Base-by-base conservation (phyloP, 768 basidiomycete genomes). In the Suillus occidentalis region DNA sequence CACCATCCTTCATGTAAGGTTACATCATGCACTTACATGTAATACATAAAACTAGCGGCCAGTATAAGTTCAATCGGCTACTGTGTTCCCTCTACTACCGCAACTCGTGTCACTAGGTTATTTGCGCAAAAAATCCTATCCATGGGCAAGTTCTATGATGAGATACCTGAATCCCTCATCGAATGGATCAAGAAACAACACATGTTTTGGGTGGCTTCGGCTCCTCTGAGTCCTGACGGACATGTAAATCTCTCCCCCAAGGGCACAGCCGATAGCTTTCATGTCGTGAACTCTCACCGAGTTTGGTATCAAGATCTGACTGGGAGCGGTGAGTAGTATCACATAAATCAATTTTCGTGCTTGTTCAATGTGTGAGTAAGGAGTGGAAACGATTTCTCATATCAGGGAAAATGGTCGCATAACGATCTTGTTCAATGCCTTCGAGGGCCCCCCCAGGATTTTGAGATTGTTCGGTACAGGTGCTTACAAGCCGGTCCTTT, bases 271-370 rank as follows among this genome's bases (percentile, higher is more conserved):
- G 85, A 85, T 39, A 85, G 84, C 9, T 89, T 92, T 70, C 87
- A 87, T 67, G 72, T 90, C 60, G 78, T 83, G 31, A 78, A 86
- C 65, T 73, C 82, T 10, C 82, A 77, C 58, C 79, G 75, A 62
- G 88, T 89, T 9, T 91, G 89, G 89, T 92, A 91, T 70, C 87
- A 91, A 67, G 89, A 91, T 71, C 77, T 90, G 39, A 83, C 85
- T 2, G 90, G 90, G 6, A 87, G 87, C 64, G 89, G 89, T 87
- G 67, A 47, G 77, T 20, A 47, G 77, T 20, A 25, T 40, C 25
- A 28, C 25, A 40, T 37, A 9, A 9, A 40, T 12, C 6, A 16
- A 18, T 3, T 28, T 58, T 10, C 8, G 9, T 40, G 25, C 39
- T 40, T 20, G 10, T 20, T 20, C 6, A 12, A 28, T 5, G 16